Base-by-base conservation (phyloP, 352 stramenopile species). In the Globisporangium uncinulatum region DNA sequence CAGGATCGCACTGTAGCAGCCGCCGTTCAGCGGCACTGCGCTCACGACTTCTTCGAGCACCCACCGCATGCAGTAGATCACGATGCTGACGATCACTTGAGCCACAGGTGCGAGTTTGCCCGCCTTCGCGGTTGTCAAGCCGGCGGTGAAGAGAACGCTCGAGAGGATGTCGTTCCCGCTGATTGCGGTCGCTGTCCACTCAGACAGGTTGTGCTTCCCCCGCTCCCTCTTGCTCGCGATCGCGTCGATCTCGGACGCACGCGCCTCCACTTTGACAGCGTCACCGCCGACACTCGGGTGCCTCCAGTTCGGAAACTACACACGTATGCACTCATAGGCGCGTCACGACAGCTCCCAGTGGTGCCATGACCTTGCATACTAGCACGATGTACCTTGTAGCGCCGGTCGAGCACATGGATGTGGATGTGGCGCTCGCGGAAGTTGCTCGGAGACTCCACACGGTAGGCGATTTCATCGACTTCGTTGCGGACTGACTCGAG, bases 121-220 rank as follows among this genome's bases (percentile, higher is more conserved):
- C 1, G 82, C 76, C 20, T 69, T 76, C 4, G 79, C 62, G 3
- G 59, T 63, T 10, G 67, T 71, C 29, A 82, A 47, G 0, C 71
- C 74, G 2, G 72, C 60, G 21, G 73, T 80, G 56, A 92, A 92
- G 44, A 93, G 75, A 45, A 83, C 86, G 58, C 77, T 94, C 42
- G 73, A 89, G 6, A 94, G 61, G 51, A 96, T 90, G 60, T 96
- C 85, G 64, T 96, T 96, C 4, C 87, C 87, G 41, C 75, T 86
- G 63, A 96, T 95, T 6, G 81, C 76, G 5, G 87, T 96, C 1
- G 84, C 73, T n/a, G 76, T 56, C 69, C 83, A 90, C 63, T 94
- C 78, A n/a, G 63, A 60, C 24, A 95, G 63, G 10, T 73, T 64
- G 43, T 66, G 44, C 42, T 74, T 73, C 31, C 41, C 31, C 5